Percentiles rank a stretch among this genome's conserved stretches.
Evolutionary conservation across 306 rosid species (phyloP).

Genomic region (Cucumis melo): DNA sequence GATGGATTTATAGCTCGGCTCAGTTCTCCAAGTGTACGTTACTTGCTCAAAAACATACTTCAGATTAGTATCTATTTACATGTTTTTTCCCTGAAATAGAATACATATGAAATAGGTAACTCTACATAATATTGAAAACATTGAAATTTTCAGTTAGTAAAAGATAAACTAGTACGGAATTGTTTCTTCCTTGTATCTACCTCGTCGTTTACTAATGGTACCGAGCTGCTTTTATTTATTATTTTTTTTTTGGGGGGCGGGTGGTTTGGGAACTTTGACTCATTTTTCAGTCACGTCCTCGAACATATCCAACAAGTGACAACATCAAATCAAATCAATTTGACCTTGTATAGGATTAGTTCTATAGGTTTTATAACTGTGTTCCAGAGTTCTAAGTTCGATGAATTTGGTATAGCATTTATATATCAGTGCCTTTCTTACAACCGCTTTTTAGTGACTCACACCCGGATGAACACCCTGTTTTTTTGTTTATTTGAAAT

Average conservation of each 20-base stretch:
- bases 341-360: no score
- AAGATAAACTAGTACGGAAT: background rate
- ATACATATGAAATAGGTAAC: background rate
- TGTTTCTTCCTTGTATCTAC: background rate
- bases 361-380: no score
- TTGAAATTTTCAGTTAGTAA: background rate
- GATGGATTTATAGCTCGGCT: slow-evolving; percentile 71
- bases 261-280: background rate
- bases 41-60: background rate
- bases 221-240: background rate
- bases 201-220: background rate
- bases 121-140: background rate
- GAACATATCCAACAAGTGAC: background rate
- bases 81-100: background rate
- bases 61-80: background rate
- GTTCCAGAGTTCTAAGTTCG: no score
- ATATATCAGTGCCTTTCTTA: background rate
- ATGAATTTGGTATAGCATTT: background rate
- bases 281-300: background rate
- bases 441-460: background rate
- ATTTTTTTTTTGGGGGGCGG: no score
- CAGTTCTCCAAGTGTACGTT: slow-evolving; percentile 59
- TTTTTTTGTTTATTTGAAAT: background rate
- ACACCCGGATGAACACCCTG: background rate
- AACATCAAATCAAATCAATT: background rate